Conservation (phyloP, 108 stramenopile genomes). For the Nannochloropsis granulata region DNA sequence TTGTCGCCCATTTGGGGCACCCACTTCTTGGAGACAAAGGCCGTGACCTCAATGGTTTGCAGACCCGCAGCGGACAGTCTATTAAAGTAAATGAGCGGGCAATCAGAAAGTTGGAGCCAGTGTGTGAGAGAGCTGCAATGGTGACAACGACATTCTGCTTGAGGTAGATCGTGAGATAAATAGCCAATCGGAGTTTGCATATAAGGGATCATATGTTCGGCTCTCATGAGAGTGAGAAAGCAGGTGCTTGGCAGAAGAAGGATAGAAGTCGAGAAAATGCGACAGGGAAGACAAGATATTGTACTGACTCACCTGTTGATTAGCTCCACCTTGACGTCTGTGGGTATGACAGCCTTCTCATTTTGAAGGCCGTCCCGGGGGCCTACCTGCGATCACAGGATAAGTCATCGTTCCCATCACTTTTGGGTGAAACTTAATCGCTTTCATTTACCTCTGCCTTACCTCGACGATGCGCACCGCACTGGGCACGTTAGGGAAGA, state of each 20-base stretch:
- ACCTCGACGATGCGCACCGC: neutral
- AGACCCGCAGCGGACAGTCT: slow-evolving; percentile 49
- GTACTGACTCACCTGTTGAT: slow-evolving; percentile 15
- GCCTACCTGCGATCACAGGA: slow-evolving; percentile 33
- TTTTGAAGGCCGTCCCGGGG: slow-evolving; percentile 64
- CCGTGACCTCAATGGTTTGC: slow-evolving; percentile 50
- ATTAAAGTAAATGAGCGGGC: slow-evolving; percentile 1
- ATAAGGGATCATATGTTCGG: neutral
- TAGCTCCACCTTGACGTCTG: slow-evolving; percentile 44
- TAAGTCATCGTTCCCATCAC: too few species aligned
- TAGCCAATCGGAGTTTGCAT: neutral
- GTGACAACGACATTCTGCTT: neutral
- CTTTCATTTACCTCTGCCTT: too few species aligned
- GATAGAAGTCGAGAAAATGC: neutral
- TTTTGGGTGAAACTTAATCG: too few species aligned
- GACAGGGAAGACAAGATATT: neutral
- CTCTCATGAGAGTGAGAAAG: neutral
- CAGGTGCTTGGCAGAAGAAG: neutral
- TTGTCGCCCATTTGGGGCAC: slow-evolving; percentile 70
- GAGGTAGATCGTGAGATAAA: neutral
- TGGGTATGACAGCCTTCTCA: slow-evolving; percentile 40
- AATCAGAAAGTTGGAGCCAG: too few species aligned
- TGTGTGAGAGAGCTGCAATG: neutral
- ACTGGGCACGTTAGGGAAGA: neutral
- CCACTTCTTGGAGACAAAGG: slow-evolving; percentile 76